These are phyloP conservation scores for Castanea crenata DNA, from an alignment of 306 rosid species.

Conservation along the genomic window DNA sequence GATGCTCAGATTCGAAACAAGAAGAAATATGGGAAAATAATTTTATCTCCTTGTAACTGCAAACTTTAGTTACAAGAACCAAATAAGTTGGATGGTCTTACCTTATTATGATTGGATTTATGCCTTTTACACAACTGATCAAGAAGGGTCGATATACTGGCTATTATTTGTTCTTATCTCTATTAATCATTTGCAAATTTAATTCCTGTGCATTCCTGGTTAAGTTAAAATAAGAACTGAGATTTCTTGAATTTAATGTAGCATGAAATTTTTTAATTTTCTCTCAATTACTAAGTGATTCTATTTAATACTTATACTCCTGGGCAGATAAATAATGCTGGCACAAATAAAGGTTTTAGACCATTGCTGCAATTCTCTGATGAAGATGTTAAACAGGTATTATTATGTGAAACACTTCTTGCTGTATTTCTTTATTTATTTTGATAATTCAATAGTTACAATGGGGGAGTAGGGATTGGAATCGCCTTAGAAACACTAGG, in stretches of 20 bases:
- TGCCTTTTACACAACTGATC: not conserved
- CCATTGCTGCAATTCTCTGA: constrained; percentile 86
- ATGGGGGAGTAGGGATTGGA: no score
- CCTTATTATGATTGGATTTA: not conserved
- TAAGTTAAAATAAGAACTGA: not conserved
- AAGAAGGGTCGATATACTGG: not conserved
- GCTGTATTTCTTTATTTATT: not conserved
- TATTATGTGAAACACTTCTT: not conserved
- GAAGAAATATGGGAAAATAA: not conserved
- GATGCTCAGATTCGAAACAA: not conserved
- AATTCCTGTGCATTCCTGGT: not conserved
- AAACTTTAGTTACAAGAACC: not conserved
- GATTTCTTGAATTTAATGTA: not conserved
- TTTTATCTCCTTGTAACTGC: not conserved
- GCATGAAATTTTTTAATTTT: constrained; percentile 6
- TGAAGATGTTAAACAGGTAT: constrained; percentile 90
- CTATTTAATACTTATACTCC: not conserved
- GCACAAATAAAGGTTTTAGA: constrained; percentile 90
- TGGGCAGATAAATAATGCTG: constrained; percentile 89
- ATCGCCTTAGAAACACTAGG: no score
- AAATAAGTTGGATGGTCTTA: not conserved
- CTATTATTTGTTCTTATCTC: not conserved
- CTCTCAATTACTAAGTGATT: constrained; percentile 6
- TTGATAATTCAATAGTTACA: no score
- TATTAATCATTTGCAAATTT: not conserved